Evolutionary conservation across 2,329 filamentous ascomycete species (phyloP).

Genomic region (Myriosclerotinia scirpicola): DNA sequence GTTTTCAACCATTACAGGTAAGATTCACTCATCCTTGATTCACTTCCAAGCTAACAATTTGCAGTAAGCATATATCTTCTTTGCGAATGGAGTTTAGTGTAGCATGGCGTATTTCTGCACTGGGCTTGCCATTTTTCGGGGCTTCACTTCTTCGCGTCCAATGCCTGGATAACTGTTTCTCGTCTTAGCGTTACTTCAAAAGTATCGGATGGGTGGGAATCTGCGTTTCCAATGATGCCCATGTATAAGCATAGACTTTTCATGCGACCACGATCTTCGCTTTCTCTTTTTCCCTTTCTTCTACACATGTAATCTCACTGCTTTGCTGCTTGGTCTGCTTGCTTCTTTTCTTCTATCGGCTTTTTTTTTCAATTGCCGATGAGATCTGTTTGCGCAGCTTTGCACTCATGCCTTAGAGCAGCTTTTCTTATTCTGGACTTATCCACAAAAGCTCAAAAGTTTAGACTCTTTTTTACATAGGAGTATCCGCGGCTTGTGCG

Average conservation of each 20-base stretch:
- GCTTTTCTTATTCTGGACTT: constrained; percentile 30
- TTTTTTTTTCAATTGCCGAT: constrained; percentile 21
- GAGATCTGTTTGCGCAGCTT: constrained; percentile 27
- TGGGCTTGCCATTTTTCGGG: constrained; percentile 38
- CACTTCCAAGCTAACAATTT: constrained; percentile 11
- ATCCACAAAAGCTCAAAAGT: constrained; percentile 36
- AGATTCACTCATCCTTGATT: constrained; percentile 20
- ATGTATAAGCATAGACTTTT: constrained; percentile 44
- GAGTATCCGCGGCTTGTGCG: constrained; percentile 33
- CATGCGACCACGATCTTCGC: constrained; percentile 41
- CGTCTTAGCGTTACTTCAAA: constrained; percentile 44
- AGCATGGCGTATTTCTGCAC: constrained; percentile 42
- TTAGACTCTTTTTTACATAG: constrained; percentile 34
- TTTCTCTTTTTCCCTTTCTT: constrained; percentile 31
- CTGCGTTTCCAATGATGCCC: constrained; percentile 42
- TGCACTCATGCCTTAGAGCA: constrained; percentile 25
- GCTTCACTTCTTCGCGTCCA: constrained; percentile 42
- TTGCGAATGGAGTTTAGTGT: constrained; percentile 41
- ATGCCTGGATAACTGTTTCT: constrained; percentile 43
- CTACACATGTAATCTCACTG: constrained; percentile 35
- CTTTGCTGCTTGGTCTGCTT: constrained; percentile 30
- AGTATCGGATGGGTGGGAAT: constrained; percentile 43
- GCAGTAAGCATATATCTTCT: constrained; percentile 41
- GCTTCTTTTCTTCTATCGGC: constrained; percentile 27
- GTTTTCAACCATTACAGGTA: constrained; percentile 41